Base-by-base conservation (phyloP, 768 basidiomycete species). In the Rhizopogon salebrosus region DNA sequence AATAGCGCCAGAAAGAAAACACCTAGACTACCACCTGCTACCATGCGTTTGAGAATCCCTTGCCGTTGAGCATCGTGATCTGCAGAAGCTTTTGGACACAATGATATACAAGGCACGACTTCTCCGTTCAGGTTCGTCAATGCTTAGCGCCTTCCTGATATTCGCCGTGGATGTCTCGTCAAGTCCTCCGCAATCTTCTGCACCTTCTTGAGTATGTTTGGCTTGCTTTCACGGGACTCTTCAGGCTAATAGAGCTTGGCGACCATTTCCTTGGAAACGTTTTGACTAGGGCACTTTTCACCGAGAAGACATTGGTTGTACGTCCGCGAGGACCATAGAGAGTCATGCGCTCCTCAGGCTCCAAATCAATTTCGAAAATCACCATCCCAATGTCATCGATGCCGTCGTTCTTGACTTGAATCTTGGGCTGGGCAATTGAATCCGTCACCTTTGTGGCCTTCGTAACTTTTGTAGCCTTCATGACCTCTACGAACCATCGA, bases 301-400 rank as follows among this genome's bases (percentile, higher is more conserved):
- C 34, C 3, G 58, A 13, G n/a, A 41, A 50, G 27, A 60, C 6
- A 18, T 54, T 54, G 0, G 57, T 59, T 0, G 48, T 58, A 4
- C 41, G 53, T 6, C 58, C 31, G 1, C 36, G 37, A 2, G 57
- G 34, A 36, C 48, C 48, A 5, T n/a, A 60, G 37, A 53, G 58
- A 11, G 49, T 41, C 3, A 26, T 23, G 3, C 41, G 26, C 3
- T 49, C 35, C 13, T 49, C 6, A 2, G 42, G 20, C 1, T 31
- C 22, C 36, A 39, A 27, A 18, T 51, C 29, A 2, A 58, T 40
- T 4, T 1, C n/a, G 18, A 54, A 7, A 9, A 41, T 14, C 10
- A 55, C 46, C n/a, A n/a, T n/a, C n/a, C n/a, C n/a, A n/a, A n/a
- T n/a, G 9, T 5, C 8, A n/a, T 24, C 41, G 4, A 24, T 24